A percentile compares a stretch with the other conserved stretches of the same genome.
phyloP scores from a whole-genome alignment of 805 yeast species.

The Wickerhamiella parazyma region DNA sequence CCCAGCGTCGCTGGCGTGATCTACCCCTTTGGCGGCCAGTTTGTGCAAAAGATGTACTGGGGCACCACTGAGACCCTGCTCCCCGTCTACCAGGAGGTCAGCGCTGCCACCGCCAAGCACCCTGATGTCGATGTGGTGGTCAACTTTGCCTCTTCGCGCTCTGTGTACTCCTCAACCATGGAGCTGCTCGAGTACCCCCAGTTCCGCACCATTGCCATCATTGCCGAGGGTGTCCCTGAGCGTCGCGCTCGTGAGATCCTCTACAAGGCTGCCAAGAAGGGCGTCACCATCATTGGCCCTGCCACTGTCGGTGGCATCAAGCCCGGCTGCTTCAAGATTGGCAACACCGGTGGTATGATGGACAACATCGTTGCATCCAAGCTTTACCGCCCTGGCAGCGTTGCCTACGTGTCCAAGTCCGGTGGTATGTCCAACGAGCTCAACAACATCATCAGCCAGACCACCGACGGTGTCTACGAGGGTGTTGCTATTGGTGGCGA shows the following conservation, averaged over 20 bases:
- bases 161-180: conserved; percentile 35
- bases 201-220: conserved; percentile 34
- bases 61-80: conserved; percentile 35
- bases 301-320: conserved; percentile 38
- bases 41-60: conserved; percentile 35
- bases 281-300: conserved; percentile 35
- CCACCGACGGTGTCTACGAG: conserved; percentile 36
- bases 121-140: conserved; percentile 37
- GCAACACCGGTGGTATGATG: conserved; percentile 40
- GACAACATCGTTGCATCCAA: conserved; percentile 36
- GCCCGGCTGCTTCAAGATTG: conserved; percentile 37
- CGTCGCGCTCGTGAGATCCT: conserved; percentile 36
- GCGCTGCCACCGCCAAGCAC: conserved; percentile 31
- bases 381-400: conserved; percentile 36
- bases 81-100: conserved; percentile 34
- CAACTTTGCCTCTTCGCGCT: conserved; percentile 35
- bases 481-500: conserved; percentile 65
- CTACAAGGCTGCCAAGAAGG: conserved; percentile 31
- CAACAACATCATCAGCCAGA: conserved; percentile 33
- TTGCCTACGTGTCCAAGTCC: conserved; percentile 35
- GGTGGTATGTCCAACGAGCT: conserved; percentile 39
- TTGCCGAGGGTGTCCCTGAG: conserved; percentile 38
- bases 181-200: conserved; percentile 35
- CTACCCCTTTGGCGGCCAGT: conserved; percentile 36
- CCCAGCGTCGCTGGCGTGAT: conserved; percentile 37